phyloP scores from a whole-genome alignment of 2,329 filamentous ascomycete species.

The Mycocentrospora acerina region DNA sequence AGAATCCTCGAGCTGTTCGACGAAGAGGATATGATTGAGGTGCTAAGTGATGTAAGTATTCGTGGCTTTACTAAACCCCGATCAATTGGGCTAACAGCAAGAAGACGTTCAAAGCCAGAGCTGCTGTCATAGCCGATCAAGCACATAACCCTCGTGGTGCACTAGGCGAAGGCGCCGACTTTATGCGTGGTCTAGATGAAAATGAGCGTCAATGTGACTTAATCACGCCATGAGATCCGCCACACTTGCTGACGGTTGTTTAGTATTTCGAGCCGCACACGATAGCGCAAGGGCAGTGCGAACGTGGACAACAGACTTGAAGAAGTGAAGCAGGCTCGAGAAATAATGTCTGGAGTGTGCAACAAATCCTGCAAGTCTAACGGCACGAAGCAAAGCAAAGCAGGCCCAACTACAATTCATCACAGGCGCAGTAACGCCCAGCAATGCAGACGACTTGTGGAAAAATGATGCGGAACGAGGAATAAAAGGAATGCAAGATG shows the following conservation, averaged over 20 bases:
- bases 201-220: slow-evolving; percentile 70
- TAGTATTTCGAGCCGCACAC: slow-evolving; percentile 52
- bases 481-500: too few relatives aligned
- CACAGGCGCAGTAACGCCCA: too few relatives aligned
- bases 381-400: too few relatives aligned
- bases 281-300: slow-evolving; percentile 50
- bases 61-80: neutral
- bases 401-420: too few relatives aligned
- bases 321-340: slow-evolving; percentile 27
- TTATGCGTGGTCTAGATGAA: slow-evolving; percentile 85
- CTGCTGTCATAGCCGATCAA: slow-evolving; percentile 82
- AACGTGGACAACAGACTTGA: slow-evolving; percentile 47
- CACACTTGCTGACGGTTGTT: slow-evolving; percentile 4
- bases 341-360: neutral
- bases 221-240: too few relatives aligned
- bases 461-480: too few relatives aligned
- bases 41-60: slow-evolving; percentile 47
- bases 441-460: too few relatives aligned
- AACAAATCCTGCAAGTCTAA: neutral
- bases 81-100: neutral
- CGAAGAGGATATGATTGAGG: slow-evolving; percentile 75
- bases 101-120: slow-evolving; percentile 77
- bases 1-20: slow-evolving; percentile 90
- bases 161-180: slow-evolving; percentile 69
- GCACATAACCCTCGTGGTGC: slow-evolving; percentile 80